phyloP scores from a whole-genome alignment of 2,329 filamentous ascomycete species.

The Ceratocystis papillata region DNA sequence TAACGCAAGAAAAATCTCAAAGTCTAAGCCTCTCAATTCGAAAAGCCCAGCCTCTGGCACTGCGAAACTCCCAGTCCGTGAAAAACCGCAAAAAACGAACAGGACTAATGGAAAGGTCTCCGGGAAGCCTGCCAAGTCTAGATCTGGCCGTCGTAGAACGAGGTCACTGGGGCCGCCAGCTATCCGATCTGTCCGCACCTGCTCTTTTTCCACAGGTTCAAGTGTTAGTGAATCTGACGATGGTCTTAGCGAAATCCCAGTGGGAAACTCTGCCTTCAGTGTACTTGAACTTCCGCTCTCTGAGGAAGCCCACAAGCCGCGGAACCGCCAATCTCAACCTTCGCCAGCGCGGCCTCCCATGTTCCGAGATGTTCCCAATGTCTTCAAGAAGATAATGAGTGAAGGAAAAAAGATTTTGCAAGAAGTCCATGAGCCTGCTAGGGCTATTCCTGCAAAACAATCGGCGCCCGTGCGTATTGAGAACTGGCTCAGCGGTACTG shows the following conservation, averaged over 20 bases:
- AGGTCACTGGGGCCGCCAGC: conserved; percentile 21
- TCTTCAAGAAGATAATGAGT: conserved; percentile 53
- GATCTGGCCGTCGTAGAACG: conserved; percentile 17
- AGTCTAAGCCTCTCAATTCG: conserved; percentile 4
- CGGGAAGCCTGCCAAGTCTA: conserved; percentile 8
- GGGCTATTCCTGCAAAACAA: conserved; percentile 40
- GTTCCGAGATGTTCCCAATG: conserved; percentile 51
- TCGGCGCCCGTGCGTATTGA: conserved; percentile 48
- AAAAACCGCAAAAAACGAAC: not conserved
- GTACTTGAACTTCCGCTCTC: conserved; percentile 48
- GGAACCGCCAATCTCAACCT: conserved; percentile 29
- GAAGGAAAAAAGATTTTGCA: conserved; percentile 56
- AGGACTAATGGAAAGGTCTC: not conserved
- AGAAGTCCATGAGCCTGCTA: conserved; percentile 47
- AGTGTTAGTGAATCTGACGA: conserved; percentile 30
- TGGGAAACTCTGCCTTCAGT: conserved; percentile 57
- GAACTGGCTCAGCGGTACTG: conserved; percentile 52
- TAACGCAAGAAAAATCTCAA: conserved; percentile 1
- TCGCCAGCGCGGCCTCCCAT: conserved; percentile 43
- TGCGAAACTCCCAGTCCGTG: not conserved
- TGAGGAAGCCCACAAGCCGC: conserved; percentile 35
- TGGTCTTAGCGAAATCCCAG: conserved; percentile 43
- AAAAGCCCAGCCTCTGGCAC: not conserved
- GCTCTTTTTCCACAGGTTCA: conserved; percentile 28
- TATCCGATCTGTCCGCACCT: conserved; percentile 19